Evolutionary conservation across 805 yeast genomes (phyloP), one percentile per base, ranked within the genome.

Genomic region (Pichia paraexigua): DNA sequence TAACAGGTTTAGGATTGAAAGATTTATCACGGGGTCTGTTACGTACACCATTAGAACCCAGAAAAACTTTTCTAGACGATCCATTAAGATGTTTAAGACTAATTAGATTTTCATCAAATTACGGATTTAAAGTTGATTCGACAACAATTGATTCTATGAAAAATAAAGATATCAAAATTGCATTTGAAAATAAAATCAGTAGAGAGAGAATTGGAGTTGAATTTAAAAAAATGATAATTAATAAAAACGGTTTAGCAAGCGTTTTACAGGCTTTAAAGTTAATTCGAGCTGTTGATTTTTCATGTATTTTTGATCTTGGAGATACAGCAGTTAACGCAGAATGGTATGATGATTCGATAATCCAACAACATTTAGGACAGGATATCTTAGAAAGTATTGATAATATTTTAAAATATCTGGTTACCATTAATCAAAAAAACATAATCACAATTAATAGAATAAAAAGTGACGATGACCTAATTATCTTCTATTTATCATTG

Each of bases 121-220:
- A 85, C 61, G 74, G 79, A 46, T 94, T 91, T 62, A 59, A 58
- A 1, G 76, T 94, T 32, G 95, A 83, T 10, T 59, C 64, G 0
- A 76, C 74, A 0, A 80, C 91, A 0, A 62, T 79, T 32, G 60
- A 67, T 1, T 85, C 92, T 0, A 90, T 94, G 96, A 71, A 65
- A 37, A 73, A 75, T 39, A 66, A 69, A 1, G 76, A 73, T 10
- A 80, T 92, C 48, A 80, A 78, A 56, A 55, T 63, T 0, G 82
- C 87, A 2, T 73, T 94, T 46, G 65, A 74, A 20, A 73, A 76
- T 28, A 94, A 94, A 61, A 90, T 94, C 46, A 87, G 96, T 51
- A 75, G 94, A 49, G 99, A 94, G 65, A 75, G 99, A 56, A 81
- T 94, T 18, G 97, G 97, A 3, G 82, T 79, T 7, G 99, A 94